Evolutionary conservation across 129 eudicot species (phyloP), one percentile per base, ranked within the genome.

Genomic region (Dittrichia graveolens): DNA sequence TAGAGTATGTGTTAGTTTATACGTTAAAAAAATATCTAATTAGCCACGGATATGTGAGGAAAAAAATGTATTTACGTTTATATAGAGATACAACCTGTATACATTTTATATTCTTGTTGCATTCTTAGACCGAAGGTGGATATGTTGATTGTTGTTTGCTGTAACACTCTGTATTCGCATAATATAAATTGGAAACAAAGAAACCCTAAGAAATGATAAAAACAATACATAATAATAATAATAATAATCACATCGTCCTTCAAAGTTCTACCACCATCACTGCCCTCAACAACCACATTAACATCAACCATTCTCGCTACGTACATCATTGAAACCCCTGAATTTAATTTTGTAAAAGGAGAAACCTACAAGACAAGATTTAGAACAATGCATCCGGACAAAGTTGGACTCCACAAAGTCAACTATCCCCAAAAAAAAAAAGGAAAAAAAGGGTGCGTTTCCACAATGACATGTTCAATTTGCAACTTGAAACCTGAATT

Each of bases 401-500:
- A 34, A 37, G 24, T 46, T 18, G 54, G 50, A 57, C 43, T 18
- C 2, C 4, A 67, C 16, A 34, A 76, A 76, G 75, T 67, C 74
- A 57, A 67, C 61, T 44, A 5, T 56, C n/a, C n/a, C n/a, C 34
- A 64, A 49, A 47, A 7, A 41, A 12, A 3, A 8, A 19, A 56
- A 58, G 3, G 38, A 49, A 44, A 34, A n/a, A 31, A 14, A 24
- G 58, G n/a, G n/a, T n/a, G 40, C 78, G 16, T 48, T 48, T 38
- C 40, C 37, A n/a, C 7, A 39, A 40, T 61, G 14, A 41, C 54
- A 41, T 31, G 65, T 43, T 12, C 2, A 6, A 41, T 71, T 12
- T 14, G 37, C 63, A 48, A 73, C 15, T 60, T 65, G 66, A 65
- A 48, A 73, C 15, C 46, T 65, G 66, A 65, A 54, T 55, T 57